Conservation (phyloP, 331 rosid genomes). For the Rhamnella rubrinervis region DNA sequence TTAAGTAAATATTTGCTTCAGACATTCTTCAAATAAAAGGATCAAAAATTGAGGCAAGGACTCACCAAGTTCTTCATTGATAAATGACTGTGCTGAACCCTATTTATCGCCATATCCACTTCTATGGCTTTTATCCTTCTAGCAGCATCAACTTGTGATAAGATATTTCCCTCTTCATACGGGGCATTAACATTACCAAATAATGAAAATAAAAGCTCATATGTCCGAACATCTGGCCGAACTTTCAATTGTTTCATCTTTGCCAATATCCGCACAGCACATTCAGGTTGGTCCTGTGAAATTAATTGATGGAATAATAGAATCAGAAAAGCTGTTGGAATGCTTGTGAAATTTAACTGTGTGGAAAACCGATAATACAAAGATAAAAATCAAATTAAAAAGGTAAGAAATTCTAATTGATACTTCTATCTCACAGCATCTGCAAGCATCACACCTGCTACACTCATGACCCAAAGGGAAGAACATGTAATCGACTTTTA, state of each 20-base stretch:
- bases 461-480: too few species aligned
- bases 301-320: slow-evolving; percentile 14
- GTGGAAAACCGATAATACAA: neutral
- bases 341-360: neutral
- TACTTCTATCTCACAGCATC: too few species aligned
- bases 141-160: slow-evolving; percentile 58
- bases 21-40: too few species aligned
- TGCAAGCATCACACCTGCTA: too few species aligned
- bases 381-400: neutral
- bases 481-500: too few species aligned
- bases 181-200: slow-evolving; percentile 78
- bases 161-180: slow-evolving; percentile 57
- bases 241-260: slow-evolving; percentile 63
- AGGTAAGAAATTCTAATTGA: too few species aligned
- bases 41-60: slow-evolving; percentile 8
- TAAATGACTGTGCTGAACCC: slow-evolving; percentile 57
- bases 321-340: neutral
- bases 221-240: slow-evolving; percentile 68
- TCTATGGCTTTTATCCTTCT: slow-evolving; percentile 71
- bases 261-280: slow-evolving; percentile 60
- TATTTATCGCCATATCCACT: slow-evolving; percentile 63
- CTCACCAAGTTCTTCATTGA: slow-evolving; percentile 70
- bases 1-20: too few species aligned
- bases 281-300: slow-evolving; percentile 78
- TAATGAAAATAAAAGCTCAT: slow-evolving; percentile 66